Evolutionary conservation across 2,329 filamentous ascomycete species (phyloP).

Genomic region (Coniochaeta sp.): DNA sequence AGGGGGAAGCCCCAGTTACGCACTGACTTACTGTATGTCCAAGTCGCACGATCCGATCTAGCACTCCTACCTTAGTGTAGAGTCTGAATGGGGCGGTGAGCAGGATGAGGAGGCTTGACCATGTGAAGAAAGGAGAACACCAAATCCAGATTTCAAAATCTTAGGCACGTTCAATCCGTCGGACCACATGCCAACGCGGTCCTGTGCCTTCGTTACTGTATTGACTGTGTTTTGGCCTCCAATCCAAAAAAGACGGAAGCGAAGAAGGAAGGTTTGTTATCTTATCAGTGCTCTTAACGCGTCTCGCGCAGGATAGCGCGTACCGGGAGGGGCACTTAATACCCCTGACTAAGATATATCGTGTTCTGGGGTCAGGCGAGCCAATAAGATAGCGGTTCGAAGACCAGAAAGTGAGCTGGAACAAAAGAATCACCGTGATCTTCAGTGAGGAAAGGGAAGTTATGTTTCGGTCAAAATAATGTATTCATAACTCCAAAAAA

Average conservation of each 20-base stretch:
- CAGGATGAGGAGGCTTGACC: not conserved
- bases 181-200: too few relatives aligned
- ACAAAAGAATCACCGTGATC: not conserved
- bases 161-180: too few relatives aligned
- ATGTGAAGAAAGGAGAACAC: too few relatives aligned
- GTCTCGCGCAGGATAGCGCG: not conserved
- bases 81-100: not conserved
- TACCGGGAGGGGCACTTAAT: not conserved
- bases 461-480: not conserved
- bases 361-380: too few relatives aligned
- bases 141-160: too few relatives aligned
- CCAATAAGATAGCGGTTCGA: too few relatives aligned
- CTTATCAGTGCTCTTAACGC: not conserved
- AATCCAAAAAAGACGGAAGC: not conserved
- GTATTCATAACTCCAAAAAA: too few relatives aligned
- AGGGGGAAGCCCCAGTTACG: not conserved
- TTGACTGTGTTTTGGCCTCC: too few relatives aligned
- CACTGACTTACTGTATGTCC: not conserved
- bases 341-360: not conserved
- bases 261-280: not conserved
- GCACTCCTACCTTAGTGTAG: too few relatives aligned
- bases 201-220: too few relatives aligned
- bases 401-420: too few relatives aligned
- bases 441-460: not conserved
- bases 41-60: not conserved